These are phyloP conservation scores for Sporothrix pallida DNA, from an alignment of 2,329 filamentous ascomycete species.

Conservation along the genomic window DNA sequence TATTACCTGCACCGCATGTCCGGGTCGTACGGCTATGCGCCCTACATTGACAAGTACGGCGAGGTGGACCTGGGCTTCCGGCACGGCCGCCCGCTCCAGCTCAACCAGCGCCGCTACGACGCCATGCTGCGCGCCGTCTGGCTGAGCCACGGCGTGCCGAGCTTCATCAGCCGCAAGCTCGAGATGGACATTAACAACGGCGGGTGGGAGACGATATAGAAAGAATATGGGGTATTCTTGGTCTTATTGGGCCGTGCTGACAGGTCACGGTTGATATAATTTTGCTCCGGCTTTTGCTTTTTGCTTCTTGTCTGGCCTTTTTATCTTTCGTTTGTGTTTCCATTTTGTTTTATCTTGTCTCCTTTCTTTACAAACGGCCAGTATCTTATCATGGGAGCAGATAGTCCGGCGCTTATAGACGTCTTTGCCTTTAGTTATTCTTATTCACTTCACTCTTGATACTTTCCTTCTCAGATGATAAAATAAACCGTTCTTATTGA, in stretches of 20 bases:
- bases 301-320: not conserved
- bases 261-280: too few species aligned
- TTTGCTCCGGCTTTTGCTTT: not conserved
- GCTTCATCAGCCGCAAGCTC: conserved; percentile 84
- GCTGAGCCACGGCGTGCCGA: conserved; percentile 85
- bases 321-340: conserved; percentile 1
- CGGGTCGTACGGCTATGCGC: conserved; percentile 84
- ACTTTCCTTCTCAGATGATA: not conserved
- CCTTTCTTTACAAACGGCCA: not conserved
- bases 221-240: not conserved
- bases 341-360: not conserved
- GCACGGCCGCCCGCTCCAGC: conserved; percentile 84
- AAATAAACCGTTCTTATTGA: not conserved
- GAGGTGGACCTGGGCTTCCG: conserved; percentile 92
- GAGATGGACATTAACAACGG: conserved; percentile 97
- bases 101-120: conserved; percentile 95
- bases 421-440: too few species aligned
- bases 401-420: too few species aligned
- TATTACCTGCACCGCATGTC: conserved; percentile 82
- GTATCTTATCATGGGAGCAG: not conserved
- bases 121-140: conserved; percentile 83
- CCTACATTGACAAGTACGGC: conserved; percentile 94
- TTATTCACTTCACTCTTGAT: too few species aligned
- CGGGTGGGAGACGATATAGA: conserved; percentile 85
- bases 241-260: too few species aligned